Evolutionary conservation across 257 asterid genomes (phyloP), one percentile per base, ranked within the genome.

Genomic region (Solanum dulcamara): DNA sequence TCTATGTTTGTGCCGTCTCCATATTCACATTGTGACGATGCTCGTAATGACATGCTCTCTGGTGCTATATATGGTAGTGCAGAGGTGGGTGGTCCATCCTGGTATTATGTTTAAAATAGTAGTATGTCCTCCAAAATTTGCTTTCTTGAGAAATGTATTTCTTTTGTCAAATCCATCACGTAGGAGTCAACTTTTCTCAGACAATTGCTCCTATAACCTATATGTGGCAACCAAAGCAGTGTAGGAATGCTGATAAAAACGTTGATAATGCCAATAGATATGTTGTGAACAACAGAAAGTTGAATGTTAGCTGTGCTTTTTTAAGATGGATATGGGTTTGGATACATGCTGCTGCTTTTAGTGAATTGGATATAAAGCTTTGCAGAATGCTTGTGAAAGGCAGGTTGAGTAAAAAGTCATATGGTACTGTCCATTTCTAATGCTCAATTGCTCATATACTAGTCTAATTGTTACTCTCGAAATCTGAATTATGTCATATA

Each of bases 331-430:
- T 94, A 38, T 95, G 96, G 97, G 77, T 96, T 79, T 95, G 94
- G 93, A 89, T 94, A 88, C 97, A 96, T 90, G 94, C 97, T 89
- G 91, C 98, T 84, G 96, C 96, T 84, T 91, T 91, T 85, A 74
- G 62, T 80, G 97, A 96, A 88, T n/a, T n/a, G 98, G 97, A 44
- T 92, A 86, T 89, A 93, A 91, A 80, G 92, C 93, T 81, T 81
- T 96, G 88, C 85, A 86, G 66, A 87, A 88, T 55, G 91, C 94
- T 74, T 91, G 97, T 88, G 91, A 86, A 87, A 86, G 72, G 53
- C 90, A 83, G 90, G 97, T 94, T 88, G 77, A 68, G 46, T 68
- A 68, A 68, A 68, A 46, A 68, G 7, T 68, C 26, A 33, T 68
- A 18, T 68, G 46, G 26, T 68, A n/a, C n/a, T n/a, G 28, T 68